phyloP scores from a whole-genome alignment of 495 filamentous ascomycete genomes.

The Hyphodiscus hymeniophilus region DNA sequence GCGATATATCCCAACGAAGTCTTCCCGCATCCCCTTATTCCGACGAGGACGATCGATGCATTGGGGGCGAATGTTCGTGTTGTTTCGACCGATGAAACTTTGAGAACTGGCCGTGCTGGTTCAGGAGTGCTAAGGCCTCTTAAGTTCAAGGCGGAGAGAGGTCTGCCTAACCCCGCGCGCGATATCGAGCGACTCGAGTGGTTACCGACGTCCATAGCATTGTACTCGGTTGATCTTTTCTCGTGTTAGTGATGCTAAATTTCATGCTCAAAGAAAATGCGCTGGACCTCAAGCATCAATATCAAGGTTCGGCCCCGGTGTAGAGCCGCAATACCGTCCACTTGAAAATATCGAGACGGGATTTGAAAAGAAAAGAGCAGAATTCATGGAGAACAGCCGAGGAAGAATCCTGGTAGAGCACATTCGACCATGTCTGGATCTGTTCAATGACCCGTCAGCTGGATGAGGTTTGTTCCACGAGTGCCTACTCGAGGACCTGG shows the following conservation, averaged over 20 bases:
- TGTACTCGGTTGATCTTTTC: not conserved
- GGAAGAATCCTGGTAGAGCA: too few species aligned
- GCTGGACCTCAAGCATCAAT: too few species aligned
- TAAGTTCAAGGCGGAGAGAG: not conserved
- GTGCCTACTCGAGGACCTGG: too few species aligned
- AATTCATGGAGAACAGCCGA: too few species aligned
- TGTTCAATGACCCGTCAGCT: too few species aligned
- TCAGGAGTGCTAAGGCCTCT: not conserved
- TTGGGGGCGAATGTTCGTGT: conserved; percentile 40
- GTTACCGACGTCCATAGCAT: conserved; percentile 4
- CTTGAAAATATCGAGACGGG: too few species aligned
- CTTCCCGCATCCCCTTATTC: conserved; percentile 65
- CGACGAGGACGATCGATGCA: conserved; percentile 64
- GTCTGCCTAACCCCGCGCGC: not conserved
- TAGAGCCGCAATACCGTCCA: too few species aligned
- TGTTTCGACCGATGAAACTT: conserved; percentile 3
- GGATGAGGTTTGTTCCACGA: too few species aligned
- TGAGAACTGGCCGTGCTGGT: not conserved
- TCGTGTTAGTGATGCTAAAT: not conserved
- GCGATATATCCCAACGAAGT: conserved; percentile 69
- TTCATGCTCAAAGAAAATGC: not conserved
- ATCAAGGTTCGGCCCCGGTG: too few species aligned
- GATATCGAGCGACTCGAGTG: not conserved
- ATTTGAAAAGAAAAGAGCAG: too few species aligned
- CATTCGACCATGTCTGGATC: too few species aligned